These are phyloP conservation scores for Sporormia fimetaria DNA, from an alignment of 495 filamentous ascomycete species.

Conservation along the genomic window DNA sequence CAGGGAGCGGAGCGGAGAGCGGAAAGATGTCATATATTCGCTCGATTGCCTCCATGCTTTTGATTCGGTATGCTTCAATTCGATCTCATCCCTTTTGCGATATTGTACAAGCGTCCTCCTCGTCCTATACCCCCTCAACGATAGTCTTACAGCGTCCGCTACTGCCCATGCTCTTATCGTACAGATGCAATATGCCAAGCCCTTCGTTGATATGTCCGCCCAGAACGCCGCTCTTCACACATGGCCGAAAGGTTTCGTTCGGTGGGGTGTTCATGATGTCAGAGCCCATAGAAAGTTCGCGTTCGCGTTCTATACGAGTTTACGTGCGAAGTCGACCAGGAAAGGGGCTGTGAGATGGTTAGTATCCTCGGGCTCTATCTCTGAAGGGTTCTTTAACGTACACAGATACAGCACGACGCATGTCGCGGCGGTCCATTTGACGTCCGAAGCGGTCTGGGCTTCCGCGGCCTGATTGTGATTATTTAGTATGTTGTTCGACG, in stretches of 20 bases:
- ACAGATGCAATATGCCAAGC: neutral
- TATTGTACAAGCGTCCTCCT: too few relatives aligned
- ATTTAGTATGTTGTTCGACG: constrained; percentile 2
- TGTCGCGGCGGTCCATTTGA: constrained; percentile 44
- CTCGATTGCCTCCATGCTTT: too few relatives aligned
- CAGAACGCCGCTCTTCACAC: neutral
- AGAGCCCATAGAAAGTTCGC: neutral
- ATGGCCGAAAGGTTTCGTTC: neutral
- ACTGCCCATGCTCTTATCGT: neutral
- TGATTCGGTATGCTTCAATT: too few relatives aligned
- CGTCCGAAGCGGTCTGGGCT: constrained; percentile 58
- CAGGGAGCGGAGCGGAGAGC: too few relatives aligned
- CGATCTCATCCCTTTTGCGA: too few relatives aligned
- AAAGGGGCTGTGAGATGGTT: constrained; percentile 54
- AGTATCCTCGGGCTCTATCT: constrained; percentile 4
- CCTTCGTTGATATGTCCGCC: neutral
- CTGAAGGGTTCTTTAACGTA: constrained; percentile 44
- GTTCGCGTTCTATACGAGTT: constrained; percentile 49
- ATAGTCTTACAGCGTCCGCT: too few relatives aligned
- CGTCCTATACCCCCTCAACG: too few relatives aligned
- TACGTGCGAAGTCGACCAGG: constrained; percentile 62
- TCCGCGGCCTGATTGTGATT: constrained; percentile 44
- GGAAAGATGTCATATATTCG: too few relatives aligned
- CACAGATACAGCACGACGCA: constrained; percentile 63
- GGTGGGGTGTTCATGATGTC: neutral